phyloP scores from a whole-genome alignment of 179 eudicot genomes.

The Silene noctiflora region DNA sequence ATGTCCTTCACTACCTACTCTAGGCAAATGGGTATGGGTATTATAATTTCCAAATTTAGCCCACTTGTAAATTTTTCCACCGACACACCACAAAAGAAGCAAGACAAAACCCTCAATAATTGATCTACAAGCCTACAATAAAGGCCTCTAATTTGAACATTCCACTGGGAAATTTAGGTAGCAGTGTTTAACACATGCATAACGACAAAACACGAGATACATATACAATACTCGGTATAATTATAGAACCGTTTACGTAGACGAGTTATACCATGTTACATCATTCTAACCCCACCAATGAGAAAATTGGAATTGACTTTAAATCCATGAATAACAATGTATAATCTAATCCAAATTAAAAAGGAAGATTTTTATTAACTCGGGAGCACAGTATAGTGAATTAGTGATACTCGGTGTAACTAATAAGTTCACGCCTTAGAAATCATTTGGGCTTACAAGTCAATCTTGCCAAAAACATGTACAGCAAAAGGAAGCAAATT shows the following conservation, averaged over 20 bases:
- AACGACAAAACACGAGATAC: too few relatives aligned
- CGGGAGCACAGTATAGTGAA: too few relatives aligned
- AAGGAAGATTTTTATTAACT: too few relatives aligned
- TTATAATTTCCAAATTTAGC: conserved; percentile 9
- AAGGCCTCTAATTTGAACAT: background rate
- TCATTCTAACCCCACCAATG: too few relatives aligned
- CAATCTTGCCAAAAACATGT: conserved; percentile 1
- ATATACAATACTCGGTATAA: too few relatives aligned
- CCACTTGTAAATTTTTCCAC: conserved; percentile 5
- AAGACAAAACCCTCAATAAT: background rate
- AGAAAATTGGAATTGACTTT: too few relatives aligned
- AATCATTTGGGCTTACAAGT: background rate
- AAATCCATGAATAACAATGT: too few relatives aligned
- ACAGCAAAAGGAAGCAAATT: conserved; percentile 6
- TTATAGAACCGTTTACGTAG: too few relatives aligned
- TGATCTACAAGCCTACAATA: background rate
- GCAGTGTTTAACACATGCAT: too few relatives aligned
- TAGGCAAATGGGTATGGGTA: background rate
- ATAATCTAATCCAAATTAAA: background rate
- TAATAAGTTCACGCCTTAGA: background rate
- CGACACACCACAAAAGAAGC: conserved; percentile 18
- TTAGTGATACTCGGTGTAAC: too few relatives aligned
- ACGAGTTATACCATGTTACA: too few relatives aligned
- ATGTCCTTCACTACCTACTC: background rate
- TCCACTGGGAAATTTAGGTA: background rate